A percentile compares a stretch with the other conserved stretches of the same genome.
phyloP scores from a whole-genome alignment of 164 flowering plant species.

The Pachysandra terminalis region DNA sequence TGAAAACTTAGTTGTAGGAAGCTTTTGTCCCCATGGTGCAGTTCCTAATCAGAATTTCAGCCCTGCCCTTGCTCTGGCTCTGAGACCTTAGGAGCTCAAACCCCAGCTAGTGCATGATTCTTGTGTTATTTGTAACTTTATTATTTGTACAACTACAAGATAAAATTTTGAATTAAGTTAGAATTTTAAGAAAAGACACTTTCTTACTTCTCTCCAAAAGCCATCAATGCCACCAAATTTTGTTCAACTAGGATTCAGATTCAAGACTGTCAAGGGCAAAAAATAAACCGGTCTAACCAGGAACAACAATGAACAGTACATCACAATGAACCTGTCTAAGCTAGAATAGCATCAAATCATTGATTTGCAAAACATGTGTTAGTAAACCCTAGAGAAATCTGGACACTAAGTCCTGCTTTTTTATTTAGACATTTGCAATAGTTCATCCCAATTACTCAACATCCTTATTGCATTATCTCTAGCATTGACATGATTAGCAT shows the following conservation, averaged over 20 bases:
- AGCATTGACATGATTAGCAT: background rate
- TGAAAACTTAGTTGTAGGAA: background rate
- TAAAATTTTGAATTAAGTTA: too few species aligned
- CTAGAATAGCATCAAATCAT: background rate
- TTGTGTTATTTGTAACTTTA: too few species aligned
- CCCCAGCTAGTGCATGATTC: background rate
- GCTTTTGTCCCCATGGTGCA: background rate
- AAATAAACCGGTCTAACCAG: conserved; percentile 1
- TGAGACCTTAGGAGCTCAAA: background rate
- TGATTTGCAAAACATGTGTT: background rate
- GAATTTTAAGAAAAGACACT: too few species aligned
- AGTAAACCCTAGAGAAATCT: background rate
- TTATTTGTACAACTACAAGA: background rate
- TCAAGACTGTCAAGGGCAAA: background rate
- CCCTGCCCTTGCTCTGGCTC: background rate
- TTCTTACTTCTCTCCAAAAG: background rate
- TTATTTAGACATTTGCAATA: too few species aligned
- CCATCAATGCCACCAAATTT: background rate
- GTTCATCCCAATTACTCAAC: background rate
- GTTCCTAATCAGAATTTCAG: background rate
- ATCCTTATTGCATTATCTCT: background rate
- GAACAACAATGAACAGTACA: background rate
- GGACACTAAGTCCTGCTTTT: background rate
- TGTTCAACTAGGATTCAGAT: background rate
- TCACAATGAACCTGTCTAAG: background rate